phyloP scores from a whole-genome alignment of 345 rosid genomes.

The Gossypium anomalum region DNA sequence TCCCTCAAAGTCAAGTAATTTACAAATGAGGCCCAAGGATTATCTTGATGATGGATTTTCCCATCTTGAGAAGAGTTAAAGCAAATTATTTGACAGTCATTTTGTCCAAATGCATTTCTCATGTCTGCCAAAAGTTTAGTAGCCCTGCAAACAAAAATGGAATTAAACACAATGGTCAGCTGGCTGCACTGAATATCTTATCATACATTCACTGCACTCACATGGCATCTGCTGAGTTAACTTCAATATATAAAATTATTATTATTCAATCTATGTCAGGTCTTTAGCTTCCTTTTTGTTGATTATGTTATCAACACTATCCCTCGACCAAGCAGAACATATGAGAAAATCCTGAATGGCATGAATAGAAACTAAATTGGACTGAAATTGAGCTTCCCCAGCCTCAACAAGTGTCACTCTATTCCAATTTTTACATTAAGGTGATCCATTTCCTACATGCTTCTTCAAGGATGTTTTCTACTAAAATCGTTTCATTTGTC shows the following conservation, averaged over 20 bases:
- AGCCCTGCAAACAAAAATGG: constrained; percentile 55
- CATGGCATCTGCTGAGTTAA: neutral
- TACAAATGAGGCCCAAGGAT: constrained; percentile 70
- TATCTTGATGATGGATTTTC: constrained; percentile 49
- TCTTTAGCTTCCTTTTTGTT: neutral
- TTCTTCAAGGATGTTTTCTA: neutral
- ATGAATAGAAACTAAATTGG: neutral
- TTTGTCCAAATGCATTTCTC: constrained; percentile 80
- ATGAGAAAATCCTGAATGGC: neutral
- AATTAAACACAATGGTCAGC: constrained; percentile 19
- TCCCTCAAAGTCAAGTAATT: constrained; percentile 31
- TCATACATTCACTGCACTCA: neutral
- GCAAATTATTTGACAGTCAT: constrained; percentile 74
- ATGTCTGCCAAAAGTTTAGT: constrained; percentile 71
- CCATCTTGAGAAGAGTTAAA: constrained; percentile 87
- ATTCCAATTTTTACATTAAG: neutral
- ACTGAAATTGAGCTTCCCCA: neutral
- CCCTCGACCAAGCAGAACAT: neutral
- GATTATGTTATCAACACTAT: constrained; percentile 6
- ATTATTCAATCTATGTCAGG: neutral
- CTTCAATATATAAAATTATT: neutral
- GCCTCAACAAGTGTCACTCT: neutral
- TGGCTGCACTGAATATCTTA: neutral
- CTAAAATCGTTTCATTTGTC: neutral
- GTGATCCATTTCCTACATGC: neutral